Evolutionary conservation across 768 basidiomycete species (phyloP), one percentile per base, ranked within the genome.

Genomic region (Suillus tomentosus): DNA sequence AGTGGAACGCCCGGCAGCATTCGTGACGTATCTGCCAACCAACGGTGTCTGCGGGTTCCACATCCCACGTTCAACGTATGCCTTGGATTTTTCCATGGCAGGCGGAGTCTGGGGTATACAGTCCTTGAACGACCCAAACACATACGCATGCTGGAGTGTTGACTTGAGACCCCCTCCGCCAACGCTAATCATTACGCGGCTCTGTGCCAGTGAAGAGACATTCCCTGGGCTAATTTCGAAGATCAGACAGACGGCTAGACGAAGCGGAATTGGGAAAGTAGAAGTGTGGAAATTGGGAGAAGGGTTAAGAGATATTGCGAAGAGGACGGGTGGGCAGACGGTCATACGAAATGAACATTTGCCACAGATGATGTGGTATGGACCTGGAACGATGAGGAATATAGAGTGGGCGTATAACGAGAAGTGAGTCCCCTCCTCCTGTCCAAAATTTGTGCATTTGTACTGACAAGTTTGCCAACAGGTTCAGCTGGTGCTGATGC

Each of bases 341-440:
- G 59, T 69, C 51, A 68, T 74, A 50, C 74, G 84, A 47, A 67
- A 71, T 5, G 79, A 78, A 40, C 78, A 82, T 67, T 65, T 86
- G 9, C 74, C 82, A 5, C 69, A 79, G 3, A 76, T 85, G 63
- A 83, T 79, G 59, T 85, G 83, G 82, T 86, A 86, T 72, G 82
- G 82, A 42, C 24, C 62, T 17, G 80, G 78, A 63, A 36, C 67
- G 2, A 69, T 71, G 8, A 64, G 62, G 9, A 70, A 76, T 31
- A 68, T 84, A 17, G 71, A 74, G 14, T 86, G 85, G 85, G 53
- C 76, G 39, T 77, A 79, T 60, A 85, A 85, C 55, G 85, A 86
- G 67, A 82, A 78, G 83, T 82, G 40, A 59, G 76, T 64, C 37
- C n/a, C n/a, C 31, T 37, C 31, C 43, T 4, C 7, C 22, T 39